Evolutionary conservation across 2,329 filamentous ascomycete genomes (phyloP).

Genomic region (Lasiodiplodia gonubiensis): DNA sequence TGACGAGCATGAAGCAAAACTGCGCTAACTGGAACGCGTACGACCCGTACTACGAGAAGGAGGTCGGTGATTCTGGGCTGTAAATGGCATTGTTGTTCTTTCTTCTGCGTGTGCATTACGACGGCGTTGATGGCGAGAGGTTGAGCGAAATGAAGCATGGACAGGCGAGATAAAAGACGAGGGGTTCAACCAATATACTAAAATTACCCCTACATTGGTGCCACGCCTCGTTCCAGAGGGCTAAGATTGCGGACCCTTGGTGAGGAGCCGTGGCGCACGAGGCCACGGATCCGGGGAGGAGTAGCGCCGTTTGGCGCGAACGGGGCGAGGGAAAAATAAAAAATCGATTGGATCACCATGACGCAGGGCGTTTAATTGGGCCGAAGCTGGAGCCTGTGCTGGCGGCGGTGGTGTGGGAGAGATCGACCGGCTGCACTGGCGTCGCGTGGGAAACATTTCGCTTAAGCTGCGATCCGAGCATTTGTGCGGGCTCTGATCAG

Average conservation of each 20-base stretch:
- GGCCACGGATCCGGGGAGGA: neutral
- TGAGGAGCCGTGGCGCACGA: neutral
- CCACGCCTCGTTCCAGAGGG: neutral
- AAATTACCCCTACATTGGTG: neutral
- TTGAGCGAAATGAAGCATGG: neutral
- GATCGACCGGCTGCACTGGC: constrained; percentile 1
- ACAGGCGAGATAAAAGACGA: constrained; percentile 1
- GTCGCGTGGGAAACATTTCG: constrained; percentile 16
- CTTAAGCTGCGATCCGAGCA: constrained; percentile 14
- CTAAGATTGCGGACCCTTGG: neutral
- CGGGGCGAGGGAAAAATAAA: neutral
- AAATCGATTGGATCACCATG: constrained; percentile 5
- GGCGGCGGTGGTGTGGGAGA: neutral
- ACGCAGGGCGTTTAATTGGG: constrained; percentile 4
- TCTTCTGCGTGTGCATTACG: neutral
- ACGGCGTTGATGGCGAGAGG: neutral
- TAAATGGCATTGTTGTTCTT: neutral
- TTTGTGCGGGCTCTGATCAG: neutral
- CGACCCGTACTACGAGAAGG: constrained; percentile 27
- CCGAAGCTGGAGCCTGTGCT: constrained; percentile 7
- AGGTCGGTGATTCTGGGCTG: constrained; percentile 26
- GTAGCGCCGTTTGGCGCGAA: neutral
- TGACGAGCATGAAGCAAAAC: constrained; percentile 37
- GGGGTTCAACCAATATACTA: neutral
- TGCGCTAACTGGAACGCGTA: constrained; percentile 43